Base-by-base conservation (phyloP, 768 basidiomycete species). In the Kockovaella imperatae region DNA sequence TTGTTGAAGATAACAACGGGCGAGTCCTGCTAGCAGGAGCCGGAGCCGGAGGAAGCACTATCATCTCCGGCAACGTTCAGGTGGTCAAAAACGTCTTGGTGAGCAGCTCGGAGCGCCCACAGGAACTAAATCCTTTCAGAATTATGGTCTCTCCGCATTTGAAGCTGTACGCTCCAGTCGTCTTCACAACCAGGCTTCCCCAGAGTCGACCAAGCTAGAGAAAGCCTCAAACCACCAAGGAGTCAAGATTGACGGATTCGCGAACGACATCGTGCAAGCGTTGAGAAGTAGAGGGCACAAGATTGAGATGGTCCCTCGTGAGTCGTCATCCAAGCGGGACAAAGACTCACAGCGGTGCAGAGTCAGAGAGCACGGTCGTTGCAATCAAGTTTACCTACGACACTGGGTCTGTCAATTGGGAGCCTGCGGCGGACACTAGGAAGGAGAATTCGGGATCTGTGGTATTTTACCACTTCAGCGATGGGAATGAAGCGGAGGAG, bases 111-210 rank as follows among this genome's bases (percentile, higher is more conserved):
- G n/a, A n/a, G n/a, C n/a, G n/a, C n/a, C n/a, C n/a, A n/a, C n/a
- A n/a, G n/a, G n/a, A n/a, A n/a, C n/a, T n/a, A n/a, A n/a, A n/a
- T 4, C n/a, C 3, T 39, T 32, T 10, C 25, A 59, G 58, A 59
- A 68, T 35, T 64, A 60, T 42, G 54, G 46, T 11, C 38, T 60
- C 34, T 35, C 54, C 1, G 52, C 62, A 15, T 35, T 24, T n/a
- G 56, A 67, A 47, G 60, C 62, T 8, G 35, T 68, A 3, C 41
- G 45, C 11, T 42, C 53, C 2, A 50, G 28, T 21, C 43, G 66
- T 40, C 35, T 68, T 18, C 66, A 68, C 47, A 55, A 64, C 45
- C 66, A 68, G 45, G 49, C 64, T 28, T 47, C 53, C 29, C 66
- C 66, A 4, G 59, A 62, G 46, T 42, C 49, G 13, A 38, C 49